These are phyloP conservation scores for Tylopilus sp. DNA, from an alignment of 768 basidiomycete species.

Conservation along the genomic window DNA sequence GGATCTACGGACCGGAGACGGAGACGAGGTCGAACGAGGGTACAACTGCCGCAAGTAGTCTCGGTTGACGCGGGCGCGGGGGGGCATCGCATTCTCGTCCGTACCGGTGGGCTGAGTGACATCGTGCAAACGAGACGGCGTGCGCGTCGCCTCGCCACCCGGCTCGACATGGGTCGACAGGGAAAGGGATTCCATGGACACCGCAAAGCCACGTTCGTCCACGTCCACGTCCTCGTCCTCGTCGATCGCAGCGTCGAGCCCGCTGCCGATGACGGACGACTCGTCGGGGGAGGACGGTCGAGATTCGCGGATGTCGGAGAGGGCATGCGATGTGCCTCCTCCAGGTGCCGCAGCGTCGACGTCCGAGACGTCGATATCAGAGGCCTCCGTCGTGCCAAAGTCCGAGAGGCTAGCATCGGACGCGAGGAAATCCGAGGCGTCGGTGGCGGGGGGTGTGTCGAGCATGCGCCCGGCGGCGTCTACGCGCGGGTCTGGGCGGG, in stretches of 20 bases:
- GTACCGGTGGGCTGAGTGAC: background rate
- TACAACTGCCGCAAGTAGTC: constrained; percentile 31
- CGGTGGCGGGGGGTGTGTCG: constrained; percentile 73
- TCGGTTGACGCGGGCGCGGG: constrained; percentile 18
- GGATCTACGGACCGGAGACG: constrained; percentile 46
- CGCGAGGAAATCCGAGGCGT: constrained; percentile 54
- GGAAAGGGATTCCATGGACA: constrained; percentile 34
- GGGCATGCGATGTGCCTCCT: too few relatives aligned
- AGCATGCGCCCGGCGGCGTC: constrained; percentile 34
- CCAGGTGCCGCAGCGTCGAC: constrained; percentile 16
- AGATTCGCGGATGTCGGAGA: constrained; percentile 28
- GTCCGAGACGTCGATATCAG: constrained; percentile 24
- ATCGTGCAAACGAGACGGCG: constrained; percentile 2
- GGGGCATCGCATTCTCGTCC: constrained; percentile 8
- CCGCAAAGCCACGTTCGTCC: constrained; percentile 32
- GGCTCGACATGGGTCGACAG: constrained; percentile 27
- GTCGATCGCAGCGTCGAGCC: constrained; percentile 31
- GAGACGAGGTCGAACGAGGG: constrained; percentile 47
- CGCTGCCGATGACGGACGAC: constrained; percentile 38
- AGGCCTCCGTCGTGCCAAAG: constrained; percentile 19
- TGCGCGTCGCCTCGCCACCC: constrained; percentile 14
- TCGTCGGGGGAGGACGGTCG: constrained; percentile 30
- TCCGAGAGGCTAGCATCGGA: constrained; percentile 44
- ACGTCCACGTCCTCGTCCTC: constrained; percentile 24
- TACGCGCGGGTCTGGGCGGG: constrained; percentile 48